A percentile compares a stretch with the other conserved stretches of the same genome.
phyloP scores from a whole-genome alignment of 1,139 yeast species.

The Groenewaldozyma sp. region DNA sequence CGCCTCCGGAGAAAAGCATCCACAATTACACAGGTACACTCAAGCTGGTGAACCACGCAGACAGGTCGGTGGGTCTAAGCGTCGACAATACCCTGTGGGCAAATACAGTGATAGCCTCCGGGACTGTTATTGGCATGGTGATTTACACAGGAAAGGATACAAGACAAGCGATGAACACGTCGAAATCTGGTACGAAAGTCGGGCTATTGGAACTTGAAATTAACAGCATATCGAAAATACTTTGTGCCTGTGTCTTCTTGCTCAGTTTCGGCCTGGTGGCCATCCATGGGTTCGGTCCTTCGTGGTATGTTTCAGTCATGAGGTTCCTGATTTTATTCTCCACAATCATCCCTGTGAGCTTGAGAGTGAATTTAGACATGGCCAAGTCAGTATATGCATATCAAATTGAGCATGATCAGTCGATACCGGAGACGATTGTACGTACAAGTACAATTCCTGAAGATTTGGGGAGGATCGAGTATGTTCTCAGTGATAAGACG shows the following conservation, averaged over 20 bases:
- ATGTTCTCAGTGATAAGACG: conserved; percentile 85
- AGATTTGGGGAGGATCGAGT: conserved; percentile 92
- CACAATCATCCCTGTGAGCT: conserved; percentile 90
- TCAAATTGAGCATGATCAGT: conserved; percentile 80
- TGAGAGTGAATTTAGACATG: conserved; percentile 87
- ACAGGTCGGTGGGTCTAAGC: conserved; percentile 55
- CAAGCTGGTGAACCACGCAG: conserved; percentile 33
- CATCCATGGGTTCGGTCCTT: conserved; percentile 62
- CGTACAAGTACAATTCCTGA: conserved; percentile 97
- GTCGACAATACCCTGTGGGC: conserved; percentile 98
- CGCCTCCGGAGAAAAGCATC: conserved; percentile 75
- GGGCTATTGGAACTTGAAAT: conserved; percentile 88
- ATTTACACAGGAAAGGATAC: conserved; percentile 90
- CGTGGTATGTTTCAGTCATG: conserved; percentile 87
- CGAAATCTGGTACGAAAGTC: conserved; percentile 79
- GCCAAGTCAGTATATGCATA: conserved; percentile 95
- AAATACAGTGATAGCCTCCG: conserved; percentile 91
- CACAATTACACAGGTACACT: conserved; percentile 73
- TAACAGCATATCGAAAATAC: conserved; percentile 74
- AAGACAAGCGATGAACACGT: conserved; percentile 88
- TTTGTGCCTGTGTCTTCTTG: conserved; percentile 77
- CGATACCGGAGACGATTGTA: conserved; percentile 81
- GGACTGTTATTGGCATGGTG: conserved; percentile 79
- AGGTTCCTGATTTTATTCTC: conserved; percentile 86
- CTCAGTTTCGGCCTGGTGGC: conserved; percentile 71